Evolutionary conservation across 23 red algal genomes (phyloP), one percentile per base, ranked within the genome.

Genomic region (Gracilaria caudata): DNA sequence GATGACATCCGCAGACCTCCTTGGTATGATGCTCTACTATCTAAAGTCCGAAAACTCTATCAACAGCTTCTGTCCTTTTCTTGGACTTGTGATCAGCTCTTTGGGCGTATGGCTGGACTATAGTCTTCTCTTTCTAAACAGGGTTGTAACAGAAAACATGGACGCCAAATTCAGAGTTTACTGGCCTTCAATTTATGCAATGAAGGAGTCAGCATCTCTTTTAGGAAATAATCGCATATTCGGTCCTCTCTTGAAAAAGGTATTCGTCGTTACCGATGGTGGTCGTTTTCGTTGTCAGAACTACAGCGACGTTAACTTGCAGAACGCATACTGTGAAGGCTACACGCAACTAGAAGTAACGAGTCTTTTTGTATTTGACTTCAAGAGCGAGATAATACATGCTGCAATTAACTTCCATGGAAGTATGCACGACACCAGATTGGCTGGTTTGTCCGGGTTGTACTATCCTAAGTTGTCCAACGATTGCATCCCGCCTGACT

Each of bases 391-490:
- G 9, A 19, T 82, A 0, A 65, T 82, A 20, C 79, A 86, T 73
- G 64, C 81, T 0, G 60, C 81, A 4, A 72, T 73, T 12, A 86
- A 73, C 64, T 86, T 68, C 41, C 60, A 0, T 1, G 81, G 81
- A 44, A 68, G 64, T 41, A 73, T 63, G 46, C 58, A 86, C 64
- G 61, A 71, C 25, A 73, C 29, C 4, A 73, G 51, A 0, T 5
- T 73, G 5, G 80, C 24, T 1, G 40, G 37, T 4, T 0, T 58
- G 7, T 86, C 61, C 7, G 58, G 14, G 6, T 21, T 86, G n/a
- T 54, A 73, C 45, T 56, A 70, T 21, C 64, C 41, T 12, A 73
- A 86, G 46, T 64, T 86, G 34, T 70, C 16, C 0, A 64, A 86
- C 37, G 63, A 73, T 29, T 21, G 8, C 8, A 73, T n/a, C 0